A percentile compares a stretch with the other conserved stretches of the same genome.
phyloP scores from a whole-genome alignment of 1,139 yeast species.

The Debaryomyces fabryi region DNA sequence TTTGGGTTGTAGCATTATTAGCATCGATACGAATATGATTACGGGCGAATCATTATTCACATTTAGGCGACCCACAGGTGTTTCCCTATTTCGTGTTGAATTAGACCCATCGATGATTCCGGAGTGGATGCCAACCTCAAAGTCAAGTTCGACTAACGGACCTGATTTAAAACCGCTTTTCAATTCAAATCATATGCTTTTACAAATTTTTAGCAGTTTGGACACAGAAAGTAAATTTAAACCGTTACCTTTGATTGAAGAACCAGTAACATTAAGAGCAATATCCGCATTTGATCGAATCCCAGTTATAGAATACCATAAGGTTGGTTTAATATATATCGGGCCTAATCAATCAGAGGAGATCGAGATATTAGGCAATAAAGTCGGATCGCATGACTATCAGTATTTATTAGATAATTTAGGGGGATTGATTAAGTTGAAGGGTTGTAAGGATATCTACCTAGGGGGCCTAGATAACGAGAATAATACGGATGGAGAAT shows the following conservation, averaged over 20 bases:
- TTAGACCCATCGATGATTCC: conserved; percentile 49
- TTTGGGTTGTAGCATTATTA: conserved; percentile 58
- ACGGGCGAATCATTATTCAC: conserved; percentile 58
- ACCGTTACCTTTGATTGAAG: conserved; percentile 47
- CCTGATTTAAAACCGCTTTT: conserved; percentile 13
- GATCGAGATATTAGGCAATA: conserved; percentile 63
- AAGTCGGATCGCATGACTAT: conserved; percentile 65
- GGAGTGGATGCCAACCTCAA: conserved; percentile 16
- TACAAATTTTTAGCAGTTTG: conserved; percentile 35
- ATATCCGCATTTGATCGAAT: conserved; percentile 69
- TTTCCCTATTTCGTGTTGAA: conserved; percentile 47
- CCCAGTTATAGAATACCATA: conserved; percentile 79
- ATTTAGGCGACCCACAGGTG: conserved; percentile 71
- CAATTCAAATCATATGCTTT: conserved; percentile 32
- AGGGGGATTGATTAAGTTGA: conserved; percentile 61
- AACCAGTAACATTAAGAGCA: conserved; percentile 58
- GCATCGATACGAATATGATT: conserved; percentile 54
- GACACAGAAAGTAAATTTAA: conserved; percentile 23
- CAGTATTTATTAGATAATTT: conserved; percentile 58
- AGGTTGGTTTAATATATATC: conserved; percentile 75
- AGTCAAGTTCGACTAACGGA: background rate
- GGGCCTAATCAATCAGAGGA: conserved; percentile 69
- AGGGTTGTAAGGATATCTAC: conserved; percentile 58
- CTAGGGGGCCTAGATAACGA: conserved; percentile 81
- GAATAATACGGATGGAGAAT: conserved; percentile 72